Base-by-base conservation (phyloP, 768 basidiomycete species). In the Phallus indusiatus region DNA sequence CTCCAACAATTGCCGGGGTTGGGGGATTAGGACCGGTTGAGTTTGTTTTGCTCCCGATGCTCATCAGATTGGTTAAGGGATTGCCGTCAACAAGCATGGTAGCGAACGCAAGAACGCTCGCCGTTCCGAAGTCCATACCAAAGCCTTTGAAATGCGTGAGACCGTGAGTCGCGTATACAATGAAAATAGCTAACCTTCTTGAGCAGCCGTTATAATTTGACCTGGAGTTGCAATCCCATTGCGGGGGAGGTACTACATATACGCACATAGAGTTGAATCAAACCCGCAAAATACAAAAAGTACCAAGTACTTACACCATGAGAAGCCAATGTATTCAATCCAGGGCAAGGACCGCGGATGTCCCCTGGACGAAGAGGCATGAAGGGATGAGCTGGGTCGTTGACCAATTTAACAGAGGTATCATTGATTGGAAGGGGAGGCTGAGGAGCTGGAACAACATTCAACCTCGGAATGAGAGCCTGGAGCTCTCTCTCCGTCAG, bases 71-170 rank as follows among this genome's bases (percentile, higher is more conserved):
- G 18, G 59, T 60, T n/a, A 60, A 33, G 10, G 24, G 59, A 34
- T 60, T 60, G 17, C 59, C 59, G 37, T 60, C 46, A 52, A 54
- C 59, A 8, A 60, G 36, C 42, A 54, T 47, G 28, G 59, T 53
- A 17, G 53, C 50, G 34, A 54, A 60, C 16, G 37, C 49, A 24
- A 60, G 37, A 17, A 53, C n/a, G 7, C 12, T 24, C 14, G 59
- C 59, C 20, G 37, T 24, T 28, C 20, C 36, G 18, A 21, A 20
- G 9, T 28, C 59, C 59, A 60, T 60, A 22, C 54, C 54, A 33
- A 60, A 60, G 33, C 59, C 59, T 12, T 12, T 21, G 47, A 42
- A 20, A 22, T 22, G 1, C 11, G 3, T 24, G 18, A 35, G 12
- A 35, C 28, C 18, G 24, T 4, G 10, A 7, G 7, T 28, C 28